Evolutionary conservation across 345 rosid genomes (phyloP), one percentile per base, ranked within the genome.

Genomic region (Eucalyptus marginata): DNA sequence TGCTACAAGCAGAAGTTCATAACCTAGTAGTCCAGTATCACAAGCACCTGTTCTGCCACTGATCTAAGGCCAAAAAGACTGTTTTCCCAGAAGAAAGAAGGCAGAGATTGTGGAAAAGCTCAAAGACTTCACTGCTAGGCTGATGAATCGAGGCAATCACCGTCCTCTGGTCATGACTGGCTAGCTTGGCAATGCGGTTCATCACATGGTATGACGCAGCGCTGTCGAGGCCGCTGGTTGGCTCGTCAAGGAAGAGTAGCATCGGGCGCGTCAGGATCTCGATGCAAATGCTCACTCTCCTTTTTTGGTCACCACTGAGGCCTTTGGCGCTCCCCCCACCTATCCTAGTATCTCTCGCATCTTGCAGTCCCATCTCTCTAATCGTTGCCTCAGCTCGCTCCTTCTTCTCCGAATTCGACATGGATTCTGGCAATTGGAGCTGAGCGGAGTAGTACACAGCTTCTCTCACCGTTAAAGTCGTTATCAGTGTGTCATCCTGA

Each of bases 271-370:
- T 94, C 44, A 95, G 87, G 89, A 95, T 93, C 89, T 95, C 95
- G 12, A 93, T 94, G 89, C 95, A 95, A 86, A 94, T 95, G 89
- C 94, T 92, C 36, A 94, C 95, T 68, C 95, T 90, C 89, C 95
- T 87, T 89, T 93, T 95, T 58, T 93, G 95, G 46, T 94, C 95
- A 4, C 95, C 94, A 24, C 95, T 95, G 4, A 95, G 90, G 43
- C 95, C 96, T 87, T 91, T 94, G 5, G 12, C 6, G 44, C 89
- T 88, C 91, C 95, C 92, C 27, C 95, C 95, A 52, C 95, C 96
- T 1, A 95, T 95, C 91, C 95, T 92, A 5, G 93, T 93, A 51
- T 94, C 80, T 50, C 88, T 90, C 2, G 94, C 87, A 6, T 90
- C 94, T 25, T 91, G 93, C 54, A 93, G 84, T 1, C 95, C 96